Evolutionary conservation across 352 stramenopile genomes (phyloP), one percentile per base, ranked within the genome.

Genomic region (Blastocystis sp.): DNA sequence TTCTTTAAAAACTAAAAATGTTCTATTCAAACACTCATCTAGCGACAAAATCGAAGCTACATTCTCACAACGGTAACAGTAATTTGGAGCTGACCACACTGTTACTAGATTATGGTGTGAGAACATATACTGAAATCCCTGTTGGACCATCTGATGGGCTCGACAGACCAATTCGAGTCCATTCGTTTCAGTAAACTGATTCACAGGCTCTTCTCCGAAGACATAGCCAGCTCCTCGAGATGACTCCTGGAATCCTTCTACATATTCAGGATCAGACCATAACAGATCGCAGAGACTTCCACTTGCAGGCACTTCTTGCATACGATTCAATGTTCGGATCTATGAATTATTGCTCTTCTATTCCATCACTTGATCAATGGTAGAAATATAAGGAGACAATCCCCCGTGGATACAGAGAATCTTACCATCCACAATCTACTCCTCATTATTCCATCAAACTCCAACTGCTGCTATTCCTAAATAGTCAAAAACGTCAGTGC

Each of bases 81-180:
- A 98, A 90, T 99, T 98, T 27, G 96, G 96, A n/a, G 96, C 96
- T 66, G 93, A 97, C 95, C 95, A 99, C 42, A 99, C 95, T 16
- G 96, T 99, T 37, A 98, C 96, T 65, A 99, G 91, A 35, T 89
- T 90, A 88, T 93, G 89, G 7, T 58, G 21, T 27, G 83, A 86
- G 59, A 95, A 95, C 92, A 95, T 95, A 89, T 95, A 95, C 89
- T 94, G 94, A 91, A 94, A 95, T n/a, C 92, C 93, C 90, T 94
- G 92, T 88, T 95, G 92, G 67, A 94, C 92, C 73, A 95, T 92
- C 89, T 95, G 93, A 88, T 95, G 93, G 12, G 92, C 93, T 78
- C 93, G 92, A 85, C 92, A 94, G 66, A 95, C 93, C 63, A 95
- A 90, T 58, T 95, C 92, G 12, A 95, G 89, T 19, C 92, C 92